Evolutionary conservation across 371 early-diverging fungal genomes (phyloP).

Genomic region (Blastocladiella emersonii): DNA sequence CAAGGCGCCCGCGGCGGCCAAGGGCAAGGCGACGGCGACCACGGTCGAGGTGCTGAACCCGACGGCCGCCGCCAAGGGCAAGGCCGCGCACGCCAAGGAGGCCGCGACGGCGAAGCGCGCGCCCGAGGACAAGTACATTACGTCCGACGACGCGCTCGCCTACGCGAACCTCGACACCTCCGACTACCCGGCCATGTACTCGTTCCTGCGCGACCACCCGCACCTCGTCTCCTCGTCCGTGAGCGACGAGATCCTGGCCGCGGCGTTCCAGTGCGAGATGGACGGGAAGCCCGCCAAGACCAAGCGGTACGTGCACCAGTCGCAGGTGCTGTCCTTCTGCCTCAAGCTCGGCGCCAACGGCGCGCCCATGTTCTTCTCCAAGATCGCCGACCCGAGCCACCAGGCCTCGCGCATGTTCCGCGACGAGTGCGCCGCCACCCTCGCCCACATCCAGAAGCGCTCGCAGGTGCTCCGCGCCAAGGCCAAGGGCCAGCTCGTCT

Average conservation of each 20-base stretch:
- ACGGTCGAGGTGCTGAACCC: slow-evolving; percentile 60
- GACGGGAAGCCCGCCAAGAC: slow-evolving; percentile 49
- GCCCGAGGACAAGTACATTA: not conserved
- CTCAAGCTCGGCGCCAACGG: slow-evolving; percentile 70
- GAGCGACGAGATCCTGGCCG: slow-evolving; percentile 71
- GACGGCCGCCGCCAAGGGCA: slow-evolving; percentile 18
- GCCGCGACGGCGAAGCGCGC: not conserved
- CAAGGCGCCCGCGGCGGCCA: slow-evolving; percentile 13
- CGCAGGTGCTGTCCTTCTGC: slow-evolving; percentile 67
- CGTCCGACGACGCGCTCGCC: slow-evolving; percentile 24
- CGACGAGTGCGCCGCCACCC: slow-evolving; percentile 68
- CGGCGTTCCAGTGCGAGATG: slow-evolving; percentile 68
- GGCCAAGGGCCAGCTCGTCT: slow-evolving; percentile 16
- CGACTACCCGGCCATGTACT: slow-evolving; percentile 48
- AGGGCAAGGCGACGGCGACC: slow-evolving; percentile 22
- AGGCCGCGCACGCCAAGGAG: not conserved
- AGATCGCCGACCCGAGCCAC: slow-evolving; percentile 35
- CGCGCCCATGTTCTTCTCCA: slow-evolving; percentile 64
- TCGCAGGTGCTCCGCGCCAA: slow-evolving; percentile 53
- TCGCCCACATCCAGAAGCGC: slow-evolving; percentile 57
- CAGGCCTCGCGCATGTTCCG: slow-evolving; percentile 60
- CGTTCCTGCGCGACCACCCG: slow-evolving; percentile 50
- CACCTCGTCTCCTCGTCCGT: slow-evolving; percentile 49
- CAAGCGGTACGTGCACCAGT: slow-evolving; percentile 64
- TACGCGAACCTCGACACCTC: slow-evolving; percentile 37